These are phyloP conservation scores for Hypoxylon perforatum DNA, from an alignment of 495 filamentous ascomycete genomes.

Conservation along the genomic window DNA sequence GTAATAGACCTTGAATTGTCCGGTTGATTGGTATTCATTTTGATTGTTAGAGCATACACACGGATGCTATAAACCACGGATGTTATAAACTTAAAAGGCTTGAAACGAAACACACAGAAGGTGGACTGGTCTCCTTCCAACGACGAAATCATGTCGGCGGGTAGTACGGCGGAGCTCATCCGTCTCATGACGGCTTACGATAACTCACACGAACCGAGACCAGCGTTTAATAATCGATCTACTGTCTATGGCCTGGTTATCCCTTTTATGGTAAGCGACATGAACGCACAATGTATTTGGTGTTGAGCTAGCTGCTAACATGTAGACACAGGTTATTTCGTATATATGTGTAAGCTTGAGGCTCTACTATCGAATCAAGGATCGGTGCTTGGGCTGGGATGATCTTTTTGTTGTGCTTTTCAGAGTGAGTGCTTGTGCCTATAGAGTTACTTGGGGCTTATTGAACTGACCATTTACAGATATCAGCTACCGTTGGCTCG, in stretches of 20 bases:
- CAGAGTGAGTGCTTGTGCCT: constrained; percentile 22
- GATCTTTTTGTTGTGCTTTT: constrained; percentile 47
- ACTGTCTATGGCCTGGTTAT: constrained; percentile 38
- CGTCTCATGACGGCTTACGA: constrained; percentile 41
- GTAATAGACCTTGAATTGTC: neutral
- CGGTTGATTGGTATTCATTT: neutral
- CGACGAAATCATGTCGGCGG: constrained; percentile 23
- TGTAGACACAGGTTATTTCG: constrained; percentile 33
- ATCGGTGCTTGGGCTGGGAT: constrained; percentile 45
- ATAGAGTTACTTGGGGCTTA: neutral
- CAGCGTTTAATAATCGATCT: constrained; percentile 22
- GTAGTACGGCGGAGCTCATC: constrained; percentile 14
- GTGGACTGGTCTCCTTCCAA: neutral
- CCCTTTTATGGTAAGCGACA: constrained; percentile 39
- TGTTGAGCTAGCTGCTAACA: constrained; percentile 1
- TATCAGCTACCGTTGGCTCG: constrained; percentile 38
- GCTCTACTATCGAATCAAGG: constrained; percentile 40
- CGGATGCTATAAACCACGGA: neutral
- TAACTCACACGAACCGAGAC: constrained; percentile 37
- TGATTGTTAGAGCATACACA: neutral
- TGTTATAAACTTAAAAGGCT: neutral
- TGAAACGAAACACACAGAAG: neutral
- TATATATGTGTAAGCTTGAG: constrained; percentile 41
- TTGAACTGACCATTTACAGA: constrained; percentile 20
- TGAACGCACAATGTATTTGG: neutral